Evolutionary conservation across 2,329 filamentous ascomycete genomes (phyloP).

Genomic region (Hymenoscyphus linearis): DNA sequence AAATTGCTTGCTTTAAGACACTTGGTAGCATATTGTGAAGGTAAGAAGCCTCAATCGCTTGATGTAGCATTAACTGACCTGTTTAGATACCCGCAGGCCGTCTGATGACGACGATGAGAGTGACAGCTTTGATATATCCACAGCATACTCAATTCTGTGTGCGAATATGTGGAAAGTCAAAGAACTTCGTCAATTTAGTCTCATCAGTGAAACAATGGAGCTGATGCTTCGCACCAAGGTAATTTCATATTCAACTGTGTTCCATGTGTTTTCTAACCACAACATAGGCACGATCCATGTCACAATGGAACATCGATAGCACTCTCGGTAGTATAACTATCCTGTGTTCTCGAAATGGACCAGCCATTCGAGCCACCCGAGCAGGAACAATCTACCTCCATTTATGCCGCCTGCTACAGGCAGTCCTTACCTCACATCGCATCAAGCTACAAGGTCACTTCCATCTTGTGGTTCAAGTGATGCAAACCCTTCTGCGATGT

Average conservation of each 20-base stretch:
- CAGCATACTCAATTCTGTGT: constrained; percentile 24
- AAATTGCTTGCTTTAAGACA: constrained; percentile 23
- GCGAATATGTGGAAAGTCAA: constrained; percentile 20
- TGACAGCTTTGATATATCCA: constrained; percentile 21
- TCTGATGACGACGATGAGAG: constrained; percentile 11
- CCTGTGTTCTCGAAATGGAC: constrained; percentile 28
- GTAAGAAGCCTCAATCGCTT: constrained; percentile 12
- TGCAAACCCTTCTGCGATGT: constrained; percentile 51
- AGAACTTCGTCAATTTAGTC: constrained; percentile 26
- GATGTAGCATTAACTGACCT: not conserved
- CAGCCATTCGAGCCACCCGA: constrained; percentile 18
- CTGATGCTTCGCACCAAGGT: constrained; percentile 32
- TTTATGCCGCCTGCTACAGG: constrained; percentile 48
- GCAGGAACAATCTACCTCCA: constrained; percentile 27
- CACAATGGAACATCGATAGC: constrained; percentile 32
- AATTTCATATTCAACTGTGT: not conserved
- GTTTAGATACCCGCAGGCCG: constrained; percentile 18
- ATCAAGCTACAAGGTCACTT: constrained; percentile 58
- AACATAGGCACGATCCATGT: constrained; percentile 24
- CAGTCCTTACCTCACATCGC: constrained; percentile 54
- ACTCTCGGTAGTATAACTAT: constrained; percentile 30
- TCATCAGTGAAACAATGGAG: constrained; percentile 29
- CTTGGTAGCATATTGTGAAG: constrained; percentile 26
- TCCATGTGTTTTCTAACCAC: not conserved
- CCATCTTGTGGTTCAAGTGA: constrained; percentile 48